These are phyloP conservation scores for Carex arenaria DNA, from an alignment of 202 grass and related monocot genomes.

Conservation along the genomic window DNA sequence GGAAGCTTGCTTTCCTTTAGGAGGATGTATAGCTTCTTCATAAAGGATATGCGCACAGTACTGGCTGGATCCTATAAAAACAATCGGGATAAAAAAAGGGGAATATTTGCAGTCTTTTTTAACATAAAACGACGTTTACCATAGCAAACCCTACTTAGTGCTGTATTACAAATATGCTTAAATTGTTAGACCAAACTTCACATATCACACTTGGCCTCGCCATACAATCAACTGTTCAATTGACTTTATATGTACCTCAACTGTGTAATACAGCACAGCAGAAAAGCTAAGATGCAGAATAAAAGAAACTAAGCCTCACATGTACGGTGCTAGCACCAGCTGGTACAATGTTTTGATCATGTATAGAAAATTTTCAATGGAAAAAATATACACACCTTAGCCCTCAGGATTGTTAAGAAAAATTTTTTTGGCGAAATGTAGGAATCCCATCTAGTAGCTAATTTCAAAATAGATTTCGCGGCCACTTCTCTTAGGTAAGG, in stretches of 20 bases:
- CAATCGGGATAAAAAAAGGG: not conserved
- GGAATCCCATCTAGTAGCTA: constrained; percentile 84
- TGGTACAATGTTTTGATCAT: not conserved
- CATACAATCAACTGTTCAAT: not conserved
- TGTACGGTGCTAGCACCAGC: not conserved
- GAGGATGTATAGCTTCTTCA: constrained; percentile 63
- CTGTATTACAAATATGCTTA: constrained; percentile 6
- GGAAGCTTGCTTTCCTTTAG: constrained; percentile 61
- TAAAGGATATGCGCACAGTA: constrained; percentile 64
- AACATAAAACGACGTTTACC: not conserved
- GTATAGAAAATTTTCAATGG: not conserved
- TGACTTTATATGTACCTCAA: too few species aligned
- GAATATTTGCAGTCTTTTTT: not conserved
- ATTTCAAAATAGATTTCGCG: constrained; percentile 65
- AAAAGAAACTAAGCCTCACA: not conserved
- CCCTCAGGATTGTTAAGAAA: constrained; percentile 53
- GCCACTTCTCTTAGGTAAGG: constrained; percentile 64
- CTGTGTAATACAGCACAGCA: not conserved
- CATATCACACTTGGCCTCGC: not conserved
- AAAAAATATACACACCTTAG: constrained; percentile 51
- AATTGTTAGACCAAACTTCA: not conserved
- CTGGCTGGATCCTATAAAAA: constrained; percentile 64
- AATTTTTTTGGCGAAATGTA: constrained; percentile 75
- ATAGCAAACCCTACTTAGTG: not conserved
- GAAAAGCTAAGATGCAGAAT: not conserved